phyloP scores from a whole-genome alignment of 148 eudicot genomes.

The Polygonum maritimum region DNA sequence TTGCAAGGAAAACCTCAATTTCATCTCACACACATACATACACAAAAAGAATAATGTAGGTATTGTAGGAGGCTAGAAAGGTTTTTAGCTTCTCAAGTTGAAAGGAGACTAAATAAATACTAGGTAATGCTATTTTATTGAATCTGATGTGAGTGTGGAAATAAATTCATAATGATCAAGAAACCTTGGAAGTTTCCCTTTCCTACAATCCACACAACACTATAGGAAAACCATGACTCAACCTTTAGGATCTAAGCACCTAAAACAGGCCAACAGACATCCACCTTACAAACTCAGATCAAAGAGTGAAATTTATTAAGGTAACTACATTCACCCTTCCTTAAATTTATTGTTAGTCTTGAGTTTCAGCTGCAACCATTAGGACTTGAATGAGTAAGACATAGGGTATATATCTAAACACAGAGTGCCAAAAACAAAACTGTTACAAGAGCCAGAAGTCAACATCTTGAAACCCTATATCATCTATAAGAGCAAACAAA shows the following conservation, averaged over 20 bases:
- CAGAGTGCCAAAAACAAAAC: neutral
- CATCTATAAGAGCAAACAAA: neutral
- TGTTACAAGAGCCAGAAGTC: neutral
- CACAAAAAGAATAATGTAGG: neutral
- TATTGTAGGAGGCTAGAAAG: neutral
- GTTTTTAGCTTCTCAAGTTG: neutral
- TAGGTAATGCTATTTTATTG: neutral
- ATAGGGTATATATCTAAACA: neutral
- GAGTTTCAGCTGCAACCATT: neutral
- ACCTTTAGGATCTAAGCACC: neutral
- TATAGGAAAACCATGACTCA: neutral
- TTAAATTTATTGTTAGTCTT: neutral
- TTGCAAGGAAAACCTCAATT: neutral
- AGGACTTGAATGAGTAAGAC: neutral
- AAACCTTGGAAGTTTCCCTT: neutral
- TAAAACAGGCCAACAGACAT: neutral
- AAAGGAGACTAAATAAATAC: neutral
- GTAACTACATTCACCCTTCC: constrained; percentile 6
- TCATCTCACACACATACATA: too few relatives aligned
- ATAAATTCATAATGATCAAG: neutral
- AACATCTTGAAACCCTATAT: neutral
- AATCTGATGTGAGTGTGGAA: neutral
- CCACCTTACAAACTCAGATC: neutral
- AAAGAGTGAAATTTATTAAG: neutral
- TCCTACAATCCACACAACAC: neutral